Evolutionary conservation across 345 rosid species (phyloP).

Genomic region (Sonneratia caseolaris): DNA sequence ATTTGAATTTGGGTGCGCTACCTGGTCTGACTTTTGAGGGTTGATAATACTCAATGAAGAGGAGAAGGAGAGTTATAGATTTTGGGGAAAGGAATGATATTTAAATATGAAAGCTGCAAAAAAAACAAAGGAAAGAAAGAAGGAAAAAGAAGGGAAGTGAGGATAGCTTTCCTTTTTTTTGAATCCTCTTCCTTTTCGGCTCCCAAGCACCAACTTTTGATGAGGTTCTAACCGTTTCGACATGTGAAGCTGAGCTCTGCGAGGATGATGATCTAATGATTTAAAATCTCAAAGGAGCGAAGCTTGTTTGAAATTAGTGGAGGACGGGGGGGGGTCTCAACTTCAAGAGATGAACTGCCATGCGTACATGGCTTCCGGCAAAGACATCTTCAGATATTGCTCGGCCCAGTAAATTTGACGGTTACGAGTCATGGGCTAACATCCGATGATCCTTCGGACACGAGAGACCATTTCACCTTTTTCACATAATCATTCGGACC

Average conservation of each 20-base stretch:
- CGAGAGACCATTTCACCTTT: too few species aligned
- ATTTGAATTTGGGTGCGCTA: background rate
- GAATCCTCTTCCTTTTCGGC: background rate
- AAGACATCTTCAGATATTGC: too few species aligned
- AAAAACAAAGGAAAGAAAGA: background rate
- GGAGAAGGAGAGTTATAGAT: background rate
- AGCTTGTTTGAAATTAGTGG: background rate
- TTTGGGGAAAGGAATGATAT: background rate
- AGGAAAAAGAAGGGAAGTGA: background rate
- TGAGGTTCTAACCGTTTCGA: background rate
- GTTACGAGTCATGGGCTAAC: background rate
- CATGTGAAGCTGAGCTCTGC: background rate
- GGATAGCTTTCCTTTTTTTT: background rate
- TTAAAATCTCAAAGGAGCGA: background rate
- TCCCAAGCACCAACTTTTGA: conserved; percentile 1
- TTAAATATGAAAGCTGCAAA: background rate
- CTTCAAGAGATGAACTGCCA: too few species aligned
- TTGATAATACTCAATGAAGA: background rate
- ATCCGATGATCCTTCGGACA: too few species aligned
- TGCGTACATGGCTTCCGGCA: too few species aligned
- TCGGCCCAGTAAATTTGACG: background rate
- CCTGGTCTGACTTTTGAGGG: background rate
- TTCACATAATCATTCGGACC: too few species aligned
- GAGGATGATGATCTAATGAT: background rate
- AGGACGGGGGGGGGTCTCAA: too few species aligned